These are phyloP conservation scores for Boletus subparvulus DNA, from an alignment of 768 basidiomycete species.

Conservation along the genomic window DNA sequence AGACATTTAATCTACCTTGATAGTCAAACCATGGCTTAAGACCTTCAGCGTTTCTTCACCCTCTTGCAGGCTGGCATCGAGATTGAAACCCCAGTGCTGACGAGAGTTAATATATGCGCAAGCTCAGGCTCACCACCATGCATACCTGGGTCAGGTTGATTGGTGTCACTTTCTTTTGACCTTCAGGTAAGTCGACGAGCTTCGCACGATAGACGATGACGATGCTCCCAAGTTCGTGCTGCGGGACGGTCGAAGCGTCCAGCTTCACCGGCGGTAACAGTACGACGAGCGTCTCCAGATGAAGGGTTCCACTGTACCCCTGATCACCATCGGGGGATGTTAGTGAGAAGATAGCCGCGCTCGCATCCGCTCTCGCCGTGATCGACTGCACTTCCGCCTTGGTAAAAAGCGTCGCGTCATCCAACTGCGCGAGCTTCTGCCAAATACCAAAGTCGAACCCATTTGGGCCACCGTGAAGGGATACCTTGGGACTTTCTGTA, in stretches of 20 bases:
- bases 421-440: slow-evolving; percentile 41
- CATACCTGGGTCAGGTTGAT: slow-evolving; percentile 74
- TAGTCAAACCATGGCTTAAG: slow-evolving; percentile 46
- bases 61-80: slow-evolving; percentile 60
- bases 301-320: slow-evolving; percentile 63
- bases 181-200: slow-evolving; percentile 44
- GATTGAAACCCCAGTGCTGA: slow-evolving; percentile 83
- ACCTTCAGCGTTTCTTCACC: slow-evolving; percentile 47
- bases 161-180: slow-evolving; percentile 55
- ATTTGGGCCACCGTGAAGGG: slow-evolving; percentile 67
- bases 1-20: slow-evolving; percentile 32
- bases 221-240: slow-evolving; percentile 61
- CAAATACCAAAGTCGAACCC: slow-evolving; percentile 64
- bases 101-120: background rate
- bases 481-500: slow-evolving; percentile 53
- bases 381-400: slow-evolving; percentile 51
- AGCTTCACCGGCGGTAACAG: slow-evolving; percentile 41
- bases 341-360: slow-evolving; percentile 53
- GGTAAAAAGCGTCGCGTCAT: slow-evolving; percentile 53
- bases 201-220: slow-evolving; percentile 69
- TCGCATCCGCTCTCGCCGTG: slow-evolving; percentile 26
- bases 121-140: background rate
- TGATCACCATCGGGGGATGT: slow-evolving; percentile 66
- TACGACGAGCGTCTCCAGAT: slow-evolving; percentile 56
- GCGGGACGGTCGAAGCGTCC: slow-evolving; percentile 29